Evolutionary conservation across 73 alveolate species (phyloP).

Genomic region (Loxodes magnus): DNA sequence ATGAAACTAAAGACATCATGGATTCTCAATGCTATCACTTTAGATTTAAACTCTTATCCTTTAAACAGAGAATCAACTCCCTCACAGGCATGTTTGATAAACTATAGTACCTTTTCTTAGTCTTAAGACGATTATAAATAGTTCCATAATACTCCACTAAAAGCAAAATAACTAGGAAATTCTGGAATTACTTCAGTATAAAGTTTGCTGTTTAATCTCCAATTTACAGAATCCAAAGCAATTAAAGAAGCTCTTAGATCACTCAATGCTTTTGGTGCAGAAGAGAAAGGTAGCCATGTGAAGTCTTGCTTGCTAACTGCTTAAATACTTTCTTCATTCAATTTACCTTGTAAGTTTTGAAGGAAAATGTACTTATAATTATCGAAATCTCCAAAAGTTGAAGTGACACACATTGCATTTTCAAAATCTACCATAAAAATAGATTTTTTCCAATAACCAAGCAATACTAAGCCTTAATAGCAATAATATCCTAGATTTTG

Average conservation of each 20-base stretch:
- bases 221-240: constrained; percentile 8
- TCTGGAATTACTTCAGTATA: no score
- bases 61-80: no score
- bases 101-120: no score
- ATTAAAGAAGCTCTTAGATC: background rate
- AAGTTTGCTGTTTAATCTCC: no score
- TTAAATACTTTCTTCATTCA: background rate
- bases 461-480: constrained; percentile 16
- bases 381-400: constrained; percentile 9
- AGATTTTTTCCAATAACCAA: constrained; percentile 63
- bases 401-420: constrained; percentile 26
- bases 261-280: background rate
- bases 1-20: no score
- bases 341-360: background rate
- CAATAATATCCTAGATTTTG: background rate
- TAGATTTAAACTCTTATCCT: no score
- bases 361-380: constrained; percentile 12
- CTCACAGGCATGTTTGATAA: no score
- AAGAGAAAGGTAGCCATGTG: constrained; percentile 7
- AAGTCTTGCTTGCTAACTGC: background rate
- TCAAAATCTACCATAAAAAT: constrained; percentile 31
- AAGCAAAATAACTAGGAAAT: no score
- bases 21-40: no score
- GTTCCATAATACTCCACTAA: no score
- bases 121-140: no score